A percentile compares a stretch with the other conserved stretches of the same genome.
Evolutionary conservation across 2,329 filamentous ascomycete genomes (phyloP).

Genomic region (Colletotrichum tropicale): DNA sequence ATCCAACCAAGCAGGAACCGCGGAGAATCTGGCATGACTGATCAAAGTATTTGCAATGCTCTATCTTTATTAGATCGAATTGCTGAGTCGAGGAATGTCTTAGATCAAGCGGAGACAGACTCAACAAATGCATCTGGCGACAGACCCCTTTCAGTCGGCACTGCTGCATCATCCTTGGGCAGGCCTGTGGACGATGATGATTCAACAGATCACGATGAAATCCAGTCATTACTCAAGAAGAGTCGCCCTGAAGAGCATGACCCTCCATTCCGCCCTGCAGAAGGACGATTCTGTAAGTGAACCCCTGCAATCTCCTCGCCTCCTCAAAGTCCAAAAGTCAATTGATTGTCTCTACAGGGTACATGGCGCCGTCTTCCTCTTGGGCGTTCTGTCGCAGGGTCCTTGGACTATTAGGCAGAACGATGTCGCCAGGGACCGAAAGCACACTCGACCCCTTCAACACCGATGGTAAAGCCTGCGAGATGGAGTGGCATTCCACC

Average conservation of each 20-base stretch:
- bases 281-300: not conserved
- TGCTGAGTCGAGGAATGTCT: not conserved
- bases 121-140: not conserved
- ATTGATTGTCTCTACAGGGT: not conserved
- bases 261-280: not conserved
- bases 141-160: not conserved
- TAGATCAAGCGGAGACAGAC: not conserved
- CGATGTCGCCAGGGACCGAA: not conserved
- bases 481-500: not conserved
- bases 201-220: not conserved
- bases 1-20: not conserved
- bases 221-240: not conserved
- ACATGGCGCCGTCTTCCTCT: not conserved
- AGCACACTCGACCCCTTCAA: not conserved
- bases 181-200: not conserved
- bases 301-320: not conserved
- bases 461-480: not conserved
- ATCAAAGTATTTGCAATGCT: not conserved
- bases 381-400: not conserved
- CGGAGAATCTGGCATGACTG: not conserved
- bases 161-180: not conserved
- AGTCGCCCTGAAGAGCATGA: not conserved
- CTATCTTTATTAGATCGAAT: not conserved
- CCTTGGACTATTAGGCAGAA: not conserved
- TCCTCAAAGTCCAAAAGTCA: not conserved